These are phyloP conservation scores for Jacaranda mimosifolia DNA, from an alignment of 257 asterid genomes.

Conservation along the genomic window DNA sequence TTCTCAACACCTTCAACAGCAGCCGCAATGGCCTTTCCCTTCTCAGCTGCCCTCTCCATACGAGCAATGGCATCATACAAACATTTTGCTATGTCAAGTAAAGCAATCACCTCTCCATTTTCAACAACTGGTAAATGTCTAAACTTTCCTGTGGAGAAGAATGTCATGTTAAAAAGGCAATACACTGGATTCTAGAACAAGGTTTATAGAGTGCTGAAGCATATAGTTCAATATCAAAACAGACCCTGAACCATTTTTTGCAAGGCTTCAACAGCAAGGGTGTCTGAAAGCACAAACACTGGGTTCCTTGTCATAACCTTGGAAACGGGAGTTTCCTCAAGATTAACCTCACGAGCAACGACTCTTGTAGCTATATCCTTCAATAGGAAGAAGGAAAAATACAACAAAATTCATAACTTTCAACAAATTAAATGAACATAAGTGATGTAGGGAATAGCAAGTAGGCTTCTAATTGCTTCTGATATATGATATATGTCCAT, in stretches of 20 bases:
- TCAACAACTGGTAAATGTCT: constrained; percentile 99
- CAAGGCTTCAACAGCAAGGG: constrained; percentile 98
- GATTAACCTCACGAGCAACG: constrained; percentile 83
- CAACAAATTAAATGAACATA: constrained; percentile 18
- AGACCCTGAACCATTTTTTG: constrained; percentile 98
- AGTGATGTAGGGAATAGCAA: constrained; percentile 24
- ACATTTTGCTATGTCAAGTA: constrained; percentile 97
- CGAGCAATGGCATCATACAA: constrained; percentile 98
- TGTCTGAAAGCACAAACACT: constrained; percentile 92
- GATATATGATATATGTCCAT: constrained; percentile 17
- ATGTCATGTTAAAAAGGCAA: constrained; percentile 22
- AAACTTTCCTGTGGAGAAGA: constrained; percentile 79
- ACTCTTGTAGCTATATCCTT: constrained; percentile 94
- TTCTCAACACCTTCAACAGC: constrained; percentile 99
- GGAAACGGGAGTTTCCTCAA: constrained; percentile 89
- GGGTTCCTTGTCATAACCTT: constrained; percentile 97
- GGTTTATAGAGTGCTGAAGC: constrained; percentile 20
- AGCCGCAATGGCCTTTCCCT: constrained; percentile 99
- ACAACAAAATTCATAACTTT: constrained; percentile 10
- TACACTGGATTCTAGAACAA: constrained; percentile 18
- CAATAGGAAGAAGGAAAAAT: constrained; percentile 29
- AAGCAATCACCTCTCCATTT: constrained; percentile 95
- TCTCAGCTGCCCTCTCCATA: constrained; percentile 97
- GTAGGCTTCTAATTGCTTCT: constrained; percentile 19
- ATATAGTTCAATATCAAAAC: too few species aligned